Evolutionary conservation across 352 stramenopile genomes (phyloP).

Genomic region (Phytopythium delawarense): DNA sequence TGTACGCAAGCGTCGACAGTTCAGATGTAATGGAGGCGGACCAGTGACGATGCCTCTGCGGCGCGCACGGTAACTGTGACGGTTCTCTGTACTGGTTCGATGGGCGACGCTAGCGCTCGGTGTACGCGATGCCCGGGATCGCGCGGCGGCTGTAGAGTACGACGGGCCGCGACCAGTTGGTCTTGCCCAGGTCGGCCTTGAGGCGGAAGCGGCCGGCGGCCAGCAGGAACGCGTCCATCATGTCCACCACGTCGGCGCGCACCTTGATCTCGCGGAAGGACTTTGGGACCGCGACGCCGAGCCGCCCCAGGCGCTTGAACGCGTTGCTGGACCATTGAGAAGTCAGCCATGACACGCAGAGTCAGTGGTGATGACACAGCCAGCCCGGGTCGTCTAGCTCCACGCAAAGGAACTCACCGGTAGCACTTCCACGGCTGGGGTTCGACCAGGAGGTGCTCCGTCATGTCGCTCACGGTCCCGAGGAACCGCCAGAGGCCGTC

Average conservation of each 20-base stretch:
- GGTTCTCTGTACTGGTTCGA: neutral
- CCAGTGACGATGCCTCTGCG: neutral
- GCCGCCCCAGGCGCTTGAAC: slow-evolving; percentile 59
- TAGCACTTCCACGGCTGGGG: slow-evolving; percentile 87
- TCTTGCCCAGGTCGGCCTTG: slow-evolving; percentile 65
- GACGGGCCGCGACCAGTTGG: slow-evolving; percentile 76
- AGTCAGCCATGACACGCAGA: slow-evolving; percentile 3
- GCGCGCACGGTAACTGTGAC: neutral
- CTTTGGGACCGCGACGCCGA: slow-evolving; percentile 38
- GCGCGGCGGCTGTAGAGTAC: slow-evolving; percentile 62
- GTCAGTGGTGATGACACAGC: slow-evolving; percentile 5
- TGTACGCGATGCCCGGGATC: slow-evolving; percentile 42
- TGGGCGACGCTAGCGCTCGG: neutral
- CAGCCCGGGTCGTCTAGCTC: neutral
- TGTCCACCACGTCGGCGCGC: slow-evolving; percentile 54
- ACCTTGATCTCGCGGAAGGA: slow-evolving; percentile 63
- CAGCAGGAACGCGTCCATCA: slow-evolving; percentile 62
- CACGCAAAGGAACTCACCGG: slow-evolving; percentile 29
- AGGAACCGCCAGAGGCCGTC: slow-evolving; percentile 74
- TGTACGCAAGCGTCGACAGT: neutral
- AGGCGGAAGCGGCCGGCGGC: slow-evolving; percentile 52
- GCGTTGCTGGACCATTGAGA: slow-evolving; percentile 39
- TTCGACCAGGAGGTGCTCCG: slow-evolving; percentile 73
- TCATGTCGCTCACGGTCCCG: slow-evolving; percentile 50
- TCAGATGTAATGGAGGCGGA: neutral